Base-by-base conservation (phyloP, 2,329 filamentous ascomycete genomes). In the Penicillium thymicola region DNA sequence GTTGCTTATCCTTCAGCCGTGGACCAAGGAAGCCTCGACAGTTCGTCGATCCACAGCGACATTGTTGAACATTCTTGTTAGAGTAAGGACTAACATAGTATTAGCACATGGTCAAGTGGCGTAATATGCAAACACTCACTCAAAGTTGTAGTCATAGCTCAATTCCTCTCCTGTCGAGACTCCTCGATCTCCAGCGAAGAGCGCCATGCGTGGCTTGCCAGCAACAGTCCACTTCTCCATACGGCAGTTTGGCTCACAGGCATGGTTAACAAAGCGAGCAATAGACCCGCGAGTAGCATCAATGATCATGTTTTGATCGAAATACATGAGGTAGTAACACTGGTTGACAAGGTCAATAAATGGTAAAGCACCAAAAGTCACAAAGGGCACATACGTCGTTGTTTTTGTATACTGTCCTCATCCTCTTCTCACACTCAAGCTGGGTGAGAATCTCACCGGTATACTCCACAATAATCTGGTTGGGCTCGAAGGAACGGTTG, bases 301-400 rank as follows among this genome's bases (percentile, higher is more conserved):
- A 63, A 99, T 96, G 67, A 97, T 96, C 86, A 97, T 94, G 74
- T 95, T 94, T 74, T 97, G 92, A 70, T 97, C 92, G 71, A 97
- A 97, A 54, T 91, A 92, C 94, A 99, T 99, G 48, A 99, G 81
- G 74, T 99, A 99, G 75, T 96, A 97, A 75, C 92, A 96, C 90
- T 96, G 67, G 41, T 28, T 30, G 51, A 28, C 40, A 21, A 13
- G 34, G 49, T 68, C 53, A 63, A 38, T 61, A 53, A 47, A 44
- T 7, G 34, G 6, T 11, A 41, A 55, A 48, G 14, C 18, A 51
- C 18, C 8, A 32, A 9, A 3, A 38, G 11, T 32, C 30, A 32
- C 18, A 9, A 30, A 30, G 34, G 9, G 16, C 28, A 73, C 85
- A 73, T 73, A 96, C 92, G 77, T 94, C 88, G 67, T 96, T 96